Percentiles rank a stretch among this genome's conserved stretches.
Conservation (phyloP, 768 basidiomycete species). For the Boletus insuetus region DNA sequence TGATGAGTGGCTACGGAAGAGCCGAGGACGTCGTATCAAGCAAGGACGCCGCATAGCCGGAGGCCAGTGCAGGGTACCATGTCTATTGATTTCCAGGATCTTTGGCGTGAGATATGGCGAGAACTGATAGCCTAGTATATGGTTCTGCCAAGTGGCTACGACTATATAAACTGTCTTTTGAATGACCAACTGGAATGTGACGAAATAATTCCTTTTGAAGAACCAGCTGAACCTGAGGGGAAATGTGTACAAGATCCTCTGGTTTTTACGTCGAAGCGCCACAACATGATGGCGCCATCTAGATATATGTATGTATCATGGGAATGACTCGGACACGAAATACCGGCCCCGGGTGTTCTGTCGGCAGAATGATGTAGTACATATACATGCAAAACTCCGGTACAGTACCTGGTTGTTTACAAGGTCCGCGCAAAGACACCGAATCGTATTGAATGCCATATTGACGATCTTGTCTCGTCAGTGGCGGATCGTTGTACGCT, state of each 20-base stretch:
- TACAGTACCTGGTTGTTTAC: not conserved
- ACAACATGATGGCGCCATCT: not conserved
- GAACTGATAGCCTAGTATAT: not conserved
- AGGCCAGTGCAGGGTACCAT: constrained; percentile 6
- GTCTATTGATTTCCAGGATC: not conserved
- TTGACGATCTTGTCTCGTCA: constrained; percentile 12
- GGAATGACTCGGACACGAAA: not conserved
- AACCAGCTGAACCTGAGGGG: not conserved
- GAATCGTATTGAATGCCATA: not conserved
- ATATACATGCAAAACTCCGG: not conserved
- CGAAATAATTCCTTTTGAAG: not conserved
- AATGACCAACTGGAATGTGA: not conserved
- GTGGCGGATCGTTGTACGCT: constrained; percentile 15
- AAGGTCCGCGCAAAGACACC: not conserved
- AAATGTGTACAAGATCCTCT: not conserved
- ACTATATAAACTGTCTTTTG: not conserved
- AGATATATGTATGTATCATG: too few relatives aligned
- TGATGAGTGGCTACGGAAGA: constrained; percentile 2
- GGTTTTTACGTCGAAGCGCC: not conserved
- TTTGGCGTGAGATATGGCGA: not conserved
- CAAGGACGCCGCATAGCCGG: not conserved
- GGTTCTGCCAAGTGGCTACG: not conserved
- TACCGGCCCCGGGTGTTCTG: not conserved
- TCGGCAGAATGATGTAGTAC: not conserved
- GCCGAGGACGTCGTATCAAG: constrained; percentile 19